Percentiles rank a stretch among this genome's conserved stretches.
These are phyloP conservation scores for Nyssa sinensis DNA, from an alignment of 148 eudicot genomes.

Conservation along the genomic window DNA sequence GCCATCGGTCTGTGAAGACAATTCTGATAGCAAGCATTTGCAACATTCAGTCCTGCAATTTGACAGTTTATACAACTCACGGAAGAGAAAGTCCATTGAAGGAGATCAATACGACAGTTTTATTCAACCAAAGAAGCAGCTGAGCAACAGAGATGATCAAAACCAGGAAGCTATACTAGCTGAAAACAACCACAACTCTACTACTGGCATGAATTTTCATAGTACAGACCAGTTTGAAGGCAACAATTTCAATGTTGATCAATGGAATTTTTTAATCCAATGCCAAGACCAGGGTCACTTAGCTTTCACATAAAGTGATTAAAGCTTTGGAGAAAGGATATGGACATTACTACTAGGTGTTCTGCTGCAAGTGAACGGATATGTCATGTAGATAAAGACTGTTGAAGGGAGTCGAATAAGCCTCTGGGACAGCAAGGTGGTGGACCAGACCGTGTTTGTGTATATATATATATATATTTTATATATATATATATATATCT, in stretches of 20 bases:
- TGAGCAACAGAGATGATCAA: not conserved
- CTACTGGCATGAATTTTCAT: slow-evolving; percentile 5
- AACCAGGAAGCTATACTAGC: not conserved
- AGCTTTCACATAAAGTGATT: slow-evolving; percentile 9
- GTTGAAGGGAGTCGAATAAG: slow-evolving; percentile 4
- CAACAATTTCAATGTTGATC: not conserved
- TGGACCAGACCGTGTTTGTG: not conserved
- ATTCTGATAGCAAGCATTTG: not conserved
- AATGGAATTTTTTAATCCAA: slow-evolving; percentile 1
- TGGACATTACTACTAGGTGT: not conserved
- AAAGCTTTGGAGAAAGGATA: not conserved
- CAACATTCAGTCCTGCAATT: not conserved
- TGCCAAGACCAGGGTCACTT: slow-evolving; percentile 14
- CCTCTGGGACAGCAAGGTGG: slow-evolving; percentile 1
- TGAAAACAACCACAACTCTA: not conserved
- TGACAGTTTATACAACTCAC: not conserved
- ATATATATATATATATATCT: no score
- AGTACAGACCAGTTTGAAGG: slow-evolving; percentile 5
- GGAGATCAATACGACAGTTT: not conserved
- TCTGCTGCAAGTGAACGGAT: not conserved
- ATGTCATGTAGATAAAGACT: not conserved
- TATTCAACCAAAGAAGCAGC: slow-evolving; percentile 3
- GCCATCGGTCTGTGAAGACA: slow-evolving; percentile 6
- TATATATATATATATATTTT: no score
- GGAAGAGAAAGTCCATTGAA: slow-evolving; percentile 10